Base-by-base conservation (phyloP, 352 stramenopile genomes). In the Discostella stelligera region DNA sequence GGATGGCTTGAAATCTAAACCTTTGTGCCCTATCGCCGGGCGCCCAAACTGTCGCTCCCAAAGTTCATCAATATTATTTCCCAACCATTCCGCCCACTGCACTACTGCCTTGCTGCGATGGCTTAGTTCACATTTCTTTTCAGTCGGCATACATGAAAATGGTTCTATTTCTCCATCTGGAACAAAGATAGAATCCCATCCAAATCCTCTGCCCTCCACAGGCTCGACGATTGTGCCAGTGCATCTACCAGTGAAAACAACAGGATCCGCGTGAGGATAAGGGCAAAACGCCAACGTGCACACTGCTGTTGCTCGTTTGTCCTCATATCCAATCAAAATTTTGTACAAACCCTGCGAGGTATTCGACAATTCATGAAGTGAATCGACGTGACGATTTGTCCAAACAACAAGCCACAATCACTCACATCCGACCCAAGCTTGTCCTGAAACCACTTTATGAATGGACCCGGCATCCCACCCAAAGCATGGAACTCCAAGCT, bases 401-500 rank as follows among this genome's bases (percentile, higher is more conserved):
- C 50, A 54, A 44, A 72, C n/a, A 48, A 74, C 95, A 71, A 3
- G 18, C 32, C 4, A 10, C 10, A 2, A 25, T 52, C 48, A 52
- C 64, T 72, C 49, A 72, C 64, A 60, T 82, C 93, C 48, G 87
- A 95, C 55, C 93, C 95, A 63, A 98, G 94, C 52, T 66, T 80
- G 49, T 98, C 93, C 52, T 98, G 88, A 82, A 98, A 98, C 93
- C 94, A 98, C 87, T 98, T 98, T 63, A 99, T 98, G 86, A 98
- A 99, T 11, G 96, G 95, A 3, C 97, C 97, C 0, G 97, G 97
- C 48, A 98, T 96, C 0, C 95, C 96, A 49, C 94, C 89, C 1
- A 98, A 88, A 23, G 96, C 95, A 72, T 97, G 95, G 80, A 98
- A 98, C 83, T 96, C 96, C 0, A 98, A 88, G 64, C 92, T 97